phyloP scores from a whole-genome alignment of 306 rosid genomes.

The Spatholobus suberectus region DNA sequence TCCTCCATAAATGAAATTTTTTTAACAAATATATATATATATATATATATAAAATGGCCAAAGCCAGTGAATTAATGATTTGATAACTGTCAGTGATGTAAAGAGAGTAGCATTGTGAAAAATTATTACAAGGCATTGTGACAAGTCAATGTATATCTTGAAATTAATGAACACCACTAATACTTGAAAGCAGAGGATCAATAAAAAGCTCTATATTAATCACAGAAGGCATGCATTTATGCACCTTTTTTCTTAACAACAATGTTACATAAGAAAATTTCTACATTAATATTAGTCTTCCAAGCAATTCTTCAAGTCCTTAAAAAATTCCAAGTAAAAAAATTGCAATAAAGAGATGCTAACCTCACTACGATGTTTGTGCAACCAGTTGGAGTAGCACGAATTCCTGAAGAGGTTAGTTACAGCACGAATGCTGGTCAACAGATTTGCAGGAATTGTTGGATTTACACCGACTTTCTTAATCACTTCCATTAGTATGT shows the following conservation, averaged over 20 bases:
- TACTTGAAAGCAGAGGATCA: background rate
- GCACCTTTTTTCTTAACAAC: background rate
- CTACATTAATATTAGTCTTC: conserved; percentile 17
- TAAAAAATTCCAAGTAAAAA: conserved; percentile 6
- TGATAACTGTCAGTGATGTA: conserved; percentile 1
- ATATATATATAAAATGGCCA: background rate
- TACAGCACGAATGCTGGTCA: conserved; percentile 84
- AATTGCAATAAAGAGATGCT: conserved; percentile 38
- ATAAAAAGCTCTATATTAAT: conserved; percentile 22
- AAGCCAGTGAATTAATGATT: background rate
- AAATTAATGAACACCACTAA: conserved; percentile 16
- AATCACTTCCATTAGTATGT: conserved; percentile 62
- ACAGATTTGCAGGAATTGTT: conserved; percentile 74
- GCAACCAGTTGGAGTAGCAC: conserved; percentile 70
- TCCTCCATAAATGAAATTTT: conserved; percentile 8
- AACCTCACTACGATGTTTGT: conserved; percentile 80
- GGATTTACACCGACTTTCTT: conserved; percentile 64
- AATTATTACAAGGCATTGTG: background rate
- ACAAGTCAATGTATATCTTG: background rate
- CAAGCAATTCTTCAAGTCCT: conserved; percentile 16
- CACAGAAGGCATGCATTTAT: conserved; percentile 11
- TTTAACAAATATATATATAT: conserved; percentile 4
- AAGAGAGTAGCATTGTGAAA: conserved; percentile 9
- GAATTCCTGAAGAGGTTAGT: conserved; percentile 84
- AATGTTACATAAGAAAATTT: background rate